These are phyloP conservation scores for Phytophthora hybrid DNA, from an alignment of 352 stramenopile species.

Conservation along the genomic window DNA sequence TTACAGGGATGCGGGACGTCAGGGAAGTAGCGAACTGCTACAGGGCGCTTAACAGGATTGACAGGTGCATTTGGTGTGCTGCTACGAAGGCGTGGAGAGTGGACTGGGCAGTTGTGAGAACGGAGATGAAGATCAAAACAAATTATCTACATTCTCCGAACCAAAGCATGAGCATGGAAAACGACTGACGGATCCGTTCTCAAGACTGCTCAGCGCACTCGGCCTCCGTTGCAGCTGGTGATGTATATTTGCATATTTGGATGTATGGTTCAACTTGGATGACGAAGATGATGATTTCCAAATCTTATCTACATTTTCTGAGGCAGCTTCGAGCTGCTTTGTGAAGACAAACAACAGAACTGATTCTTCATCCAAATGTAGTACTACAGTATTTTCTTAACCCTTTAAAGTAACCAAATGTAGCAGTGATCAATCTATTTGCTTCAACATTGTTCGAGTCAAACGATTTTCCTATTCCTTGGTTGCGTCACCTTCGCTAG, in stretches of 20 bases:
- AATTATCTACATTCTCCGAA: slow-evolving; percentile 79
- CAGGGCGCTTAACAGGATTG: background rate
- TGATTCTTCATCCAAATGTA: slow-evolving; percentile 53
- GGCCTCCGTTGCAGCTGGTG: background rate
- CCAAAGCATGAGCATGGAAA: slow-evolving; percentile 50
- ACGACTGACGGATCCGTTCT: slow-evolving; percentile 44
- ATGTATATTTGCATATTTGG: background rate
- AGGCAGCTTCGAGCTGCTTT: slow-evolving; percentile 35
- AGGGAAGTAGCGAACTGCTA: background rate
- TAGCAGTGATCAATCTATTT: slow-evolving; percentile 6
- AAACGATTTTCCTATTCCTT: slow-evolving; percentile 20
- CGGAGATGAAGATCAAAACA: slow-evolving; percentile 74
- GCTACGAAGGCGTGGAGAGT: slow-evolving; percentile 12
- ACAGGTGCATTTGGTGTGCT: background rate
- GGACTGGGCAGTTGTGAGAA: slow-evolving; percentile 26
- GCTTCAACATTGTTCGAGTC: background rate
- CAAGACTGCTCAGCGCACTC: slow-evolving; percentile 25
- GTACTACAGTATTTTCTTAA: no score
- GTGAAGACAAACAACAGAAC: slow-evolving; percentile 33
- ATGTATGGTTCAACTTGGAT: slow-evolving; percentile 16
- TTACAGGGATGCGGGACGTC: slow-evolving; percentile 25
- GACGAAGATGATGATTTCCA: slow-evolving; percentile 74
- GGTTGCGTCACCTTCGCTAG: slow-evolving; percentile 8
- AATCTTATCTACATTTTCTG: slow-evolving; percentile 81
- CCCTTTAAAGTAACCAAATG: slow-evolving; percentile 12